These are phyloP conservation scores for Arabidopsis suecica DNA, from an alignment of 345 rosid species.

Conservation along the genomic window DNA sequence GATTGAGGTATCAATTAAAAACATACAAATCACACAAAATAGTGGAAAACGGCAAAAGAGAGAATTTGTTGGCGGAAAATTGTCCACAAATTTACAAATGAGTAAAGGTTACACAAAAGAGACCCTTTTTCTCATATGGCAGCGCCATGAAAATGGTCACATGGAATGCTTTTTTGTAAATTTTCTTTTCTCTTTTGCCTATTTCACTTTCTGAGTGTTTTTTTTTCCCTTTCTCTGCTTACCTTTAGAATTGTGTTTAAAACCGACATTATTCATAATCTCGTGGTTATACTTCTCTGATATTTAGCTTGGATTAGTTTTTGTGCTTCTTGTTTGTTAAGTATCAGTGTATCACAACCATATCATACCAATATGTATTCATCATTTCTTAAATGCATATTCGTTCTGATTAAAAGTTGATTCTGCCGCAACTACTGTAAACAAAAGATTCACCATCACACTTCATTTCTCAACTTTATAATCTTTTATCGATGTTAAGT, in stretches of 20 bases:
- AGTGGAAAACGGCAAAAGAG: background rate
- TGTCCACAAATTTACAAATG: constrained; percentile 11
- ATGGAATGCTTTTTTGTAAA: constrained; percentile 7
- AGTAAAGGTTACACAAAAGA: constrained; percentile 15
- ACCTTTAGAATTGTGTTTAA: background rate
- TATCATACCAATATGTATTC: too few relatives aligned
- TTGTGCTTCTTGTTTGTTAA: background rate
- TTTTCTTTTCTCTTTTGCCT: background rate
- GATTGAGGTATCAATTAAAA: background rate
- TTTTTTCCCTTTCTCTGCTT: background rate
- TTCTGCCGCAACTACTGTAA: background rate
- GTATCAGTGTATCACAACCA: background rate
- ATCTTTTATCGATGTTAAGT: too few relatives aligned
- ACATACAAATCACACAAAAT: background rate
- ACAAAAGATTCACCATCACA: background rate
- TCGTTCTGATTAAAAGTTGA: background rate
- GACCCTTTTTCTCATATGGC: background rate
- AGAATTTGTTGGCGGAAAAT: background rate
- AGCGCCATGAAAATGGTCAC: constrained; percentile 7
- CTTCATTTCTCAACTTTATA: background rate
- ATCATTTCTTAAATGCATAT: background rate
- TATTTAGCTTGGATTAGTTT: too few relatives aligned
- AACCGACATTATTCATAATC: background rate
- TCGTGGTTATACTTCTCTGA: too few relatives aligned
- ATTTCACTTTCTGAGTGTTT: background rate